Conservation (phyloP, 495 filamentous ascomycete genomes). For the Wilcoxina mikolae region DNA sequence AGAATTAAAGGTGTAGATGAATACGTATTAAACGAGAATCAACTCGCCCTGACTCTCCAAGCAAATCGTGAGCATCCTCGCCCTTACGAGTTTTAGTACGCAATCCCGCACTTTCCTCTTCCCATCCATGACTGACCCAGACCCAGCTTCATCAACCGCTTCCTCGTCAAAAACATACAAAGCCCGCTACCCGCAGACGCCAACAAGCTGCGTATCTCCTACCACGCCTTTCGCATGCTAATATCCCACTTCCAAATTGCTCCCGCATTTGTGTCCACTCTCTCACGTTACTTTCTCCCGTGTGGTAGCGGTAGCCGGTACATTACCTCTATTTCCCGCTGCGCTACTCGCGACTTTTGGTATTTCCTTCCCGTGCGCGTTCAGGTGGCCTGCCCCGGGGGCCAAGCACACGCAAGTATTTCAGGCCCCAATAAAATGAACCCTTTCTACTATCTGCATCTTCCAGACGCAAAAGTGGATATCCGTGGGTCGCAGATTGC, state of each 20-base stretch:
- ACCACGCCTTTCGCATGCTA: not conserved
- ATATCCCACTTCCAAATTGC: not conserved
- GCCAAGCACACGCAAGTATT: not conserved
- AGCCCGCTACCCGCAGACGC: not conserved
- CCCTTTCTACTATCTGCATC: too few relatives aligned
- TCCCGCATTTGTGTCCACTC: not conserved
- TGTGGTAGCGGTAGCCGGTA: too few relatives aligned
- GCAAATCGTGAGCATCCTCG: too few relatives aligned
- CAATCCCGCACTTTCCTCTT: too few relatives aligned
- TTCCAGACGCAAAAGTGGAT: not conserved
- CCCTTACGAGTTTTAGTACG: too few relatives aligned
- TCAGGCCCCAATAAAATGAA: not conserved
- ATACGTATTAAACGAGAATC: not conserved
- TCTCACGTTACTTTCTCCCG: not conserved
- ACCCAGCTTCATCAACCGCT: too few relatives aligned
- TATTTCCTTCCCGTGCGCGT: not conserved
- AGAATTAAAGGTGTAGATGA: not conserved
- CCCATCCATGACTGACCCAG: too few relatives aligned
- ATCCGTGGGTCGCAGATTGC: not conserved
- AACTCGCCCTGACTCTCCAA: too few relatives aligned
- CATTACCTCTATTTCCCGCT: not conserved
- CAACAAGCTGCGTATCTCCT: not conserved
- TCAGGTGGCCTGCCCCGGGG: not conserved
- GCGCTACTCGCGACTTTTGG: not conserved
- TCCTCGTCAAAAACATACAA: not conserved